phyloP scores from a whole-genome alignment of 2,329 filamentous ascomycete genomes.

The Grosmannia clavigera region DNA sequence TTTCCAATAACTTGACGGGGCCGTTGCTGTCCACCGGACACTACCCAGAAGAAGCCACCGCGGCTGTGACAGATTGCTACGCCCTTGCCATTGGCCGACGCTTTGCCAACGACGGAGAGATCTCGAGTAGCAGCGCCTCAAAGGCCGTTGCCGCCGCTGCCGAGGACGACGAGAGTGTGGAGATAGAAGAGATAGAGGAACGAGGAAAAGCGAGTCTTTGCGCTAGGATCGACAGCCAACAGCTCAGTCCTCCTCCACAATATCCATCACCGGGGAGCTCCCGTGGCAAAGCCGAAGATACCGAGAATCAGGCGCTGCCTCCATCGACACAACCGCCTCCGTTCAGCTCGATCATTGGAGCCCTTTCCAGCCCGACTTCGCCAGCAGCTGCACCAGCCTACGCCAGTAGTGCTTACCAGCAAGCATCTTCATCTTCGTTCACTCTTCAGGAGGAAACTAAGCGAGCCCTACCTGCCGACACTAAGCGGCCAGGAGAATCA shows the following conservation, averaged over 20 bases:
- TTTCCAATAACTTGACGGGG: slow-evolving; percentile 2
- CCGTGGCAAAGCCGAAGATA: neutral
- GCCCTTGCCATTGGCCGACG: neutral
- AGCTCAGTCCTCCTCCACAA: slow-evolving; percentile 31
- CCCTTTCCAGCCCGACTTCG: neutral
- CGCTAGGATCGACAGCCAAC: neutral
- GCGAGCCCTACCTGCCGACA: neutral
- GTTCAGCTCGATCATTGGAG: slow-evolving; percentile 47
- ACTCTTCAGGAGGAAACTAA: slow-evolving; percentile 51
- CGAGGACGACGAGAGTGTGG: slow-evolving; percentile 12
- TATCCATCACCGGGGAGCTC: slow-evolving; percentile 41
- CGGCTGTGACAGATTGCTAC: neutral
- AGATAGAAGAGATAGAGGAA: slow-evolving; percentile 7
- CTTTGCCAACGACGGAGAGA: neutral
- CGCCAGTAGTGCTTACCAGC: slow-evolving; percentile 30
- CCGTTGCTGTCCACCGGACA: slow-evolving; percentile 1
- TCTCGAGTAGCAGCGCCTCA: neutral
- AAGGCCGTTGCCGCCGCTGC: slow-evolving; percentile 10
- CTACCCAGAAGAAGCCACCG: neutral
- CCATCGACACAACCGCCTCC: slow-evolving; percentile 30
- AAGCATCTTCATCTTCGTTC: slow-evolving; percentile 24
- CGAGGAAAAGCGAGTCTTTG: slow-evolving; percentile 16
- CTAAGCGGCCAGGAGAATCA: slow-evolving; percentile 27
- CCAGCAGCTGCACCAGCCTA: neutral
- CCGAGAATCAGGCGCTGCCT: neutral